These are phyloP conservation scores for Dacryopinax spathularia DNA, from an alignment of 768 basidiomycete species.

Conservation along the genomic window DNA sequence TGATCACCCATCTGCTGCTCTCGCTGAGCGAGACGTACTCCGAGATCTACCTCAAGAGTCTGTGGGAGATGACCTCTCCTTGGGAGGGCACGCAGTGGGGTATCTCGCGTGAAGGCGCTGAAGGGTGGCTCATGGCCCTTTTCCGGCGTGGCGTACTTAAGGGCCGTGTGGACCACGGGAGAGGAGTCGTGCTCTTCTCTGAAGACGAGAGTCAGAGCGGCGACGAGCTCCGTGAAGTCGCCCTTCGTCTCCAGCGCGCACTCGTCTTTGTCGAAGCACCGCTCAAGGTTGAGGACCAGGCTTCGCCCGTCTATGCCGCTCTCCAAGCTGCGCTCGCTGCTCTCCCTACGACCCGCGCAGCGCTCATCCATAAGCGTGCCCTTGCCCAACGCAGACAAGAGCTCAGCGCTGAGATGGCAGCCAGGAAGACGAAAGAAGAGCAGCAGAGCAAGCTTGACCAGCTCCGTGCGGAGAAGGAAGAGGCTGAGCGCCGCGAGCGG, in stretches of 20 bases:
- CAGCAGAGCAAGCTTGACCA: slow-evolving; percentile 61
- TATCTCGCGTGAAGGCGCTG: slow-evolving; percentile 19
- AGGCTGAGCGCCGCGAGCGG: slow-evolving; percentile 43
- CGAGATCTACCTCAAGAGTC: slow-evolving; percentile 15
- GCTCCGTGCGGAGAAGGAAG: slow-evolving; percentile 50
- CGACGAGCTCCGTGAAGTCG: not conserved
- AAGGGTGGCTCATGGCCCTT: slow-evolving; percentile 88
- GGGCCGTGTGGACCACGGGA: slow-evolving; percentile 79
- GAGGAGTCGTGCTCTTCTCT: slow-evolving; percentile 62
- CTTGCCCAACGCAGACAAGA: slow-evolving; percentile 76
- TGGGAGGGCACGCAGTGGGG: slow-evolving; percentile 3
- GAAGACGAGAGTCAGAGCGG: not conserved
- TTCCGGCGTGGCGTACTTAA: slow-evolving; percentile 73
- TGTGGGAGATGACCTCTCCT: not conserved
- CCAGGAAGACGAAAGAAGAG: slow-evolving; percentile 81
- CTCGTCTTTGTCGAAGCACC: slow-evolving; percentile 9
- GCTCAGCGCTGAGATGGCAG: slow-evolving; percentile 66
- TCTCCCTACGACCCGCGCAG: slow-evolving; percentile 21
- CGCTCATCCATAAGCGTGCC: slow-evolving; percentile 59
- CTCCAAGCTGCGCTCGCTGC: slow-evolving; percentile 35
- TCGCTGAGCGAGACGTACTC: slow-evolving; percentile 83
- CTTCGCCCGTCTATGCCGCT: slow-evolving; percentile 37
- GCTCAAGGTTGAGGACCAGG: slow-evolving; percentile 31
- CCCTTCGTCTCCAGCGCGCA: slow-evolving; percentile 22
- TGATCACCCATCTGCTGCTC: slow-evolving; percentile 77